These are phyloP conservation scores for Penicillium pancosmium DNA, from an alignment of 495 filamentous ascomycete species.

Conservation along the genomic window DNA sequence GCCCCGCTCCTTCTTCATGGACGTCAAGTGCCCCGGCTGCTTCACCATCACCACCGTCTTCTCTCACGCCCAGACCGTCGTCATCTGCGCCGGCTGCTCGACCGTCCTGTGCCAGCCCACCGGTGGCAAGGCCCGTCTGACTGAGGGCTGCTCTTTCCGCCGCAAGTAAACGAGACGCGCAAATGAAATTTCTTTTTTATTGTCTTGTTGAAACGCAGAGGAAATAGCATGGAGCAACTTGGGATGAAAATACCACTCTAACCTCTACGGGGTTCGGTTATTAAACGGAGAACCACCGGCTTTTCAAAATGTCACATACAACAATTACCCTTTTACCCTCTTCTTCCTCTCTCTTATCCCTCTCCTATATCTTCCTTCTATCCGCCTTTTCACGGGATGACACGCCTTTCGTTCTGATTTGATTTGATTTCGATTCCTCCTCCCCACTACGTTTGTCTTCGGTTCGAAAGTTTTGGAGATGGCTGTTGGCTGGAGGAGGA, in stretches of 20 bases:
- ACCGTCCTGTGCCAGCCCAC: constrained; percentile 98
- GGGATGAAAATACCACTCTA: constrained; percentile 37
- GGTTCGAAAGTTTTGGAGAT: constrained; percentile 13
- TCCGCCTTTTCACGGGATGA: constrained; percentile 16
- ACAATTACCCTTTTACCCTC: constrained; percentile 28
- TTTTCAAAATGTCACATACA: constrained; percentile 40
- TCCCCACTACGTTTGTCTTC: constrained; percentile 5
- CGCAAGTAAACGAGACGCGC: constrained; percentile 80
- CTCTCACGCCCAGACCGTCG: constrained; percentile 99
- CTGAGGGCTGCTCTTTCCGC: constrained; percentile 99
- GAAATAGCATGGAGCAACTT: constrained; percentile 38
- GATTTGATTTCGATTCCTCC: constrained; percentile 1
- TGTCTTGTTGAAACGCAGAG: constrained; percentile 37
- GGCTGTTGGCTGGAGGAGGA: neutral
- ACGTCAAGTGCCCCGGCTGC: constrained; percentile 99
- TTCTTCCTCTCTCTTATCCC: constrained; percentile 2
- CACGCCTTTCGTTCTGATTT: constrained; percentile 6
- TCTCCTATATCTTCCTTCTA: constrained; percentile 9
- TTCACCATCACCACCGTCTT: constrained; percentile 99
- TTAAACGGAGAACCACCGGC: constrained; percentile 19
- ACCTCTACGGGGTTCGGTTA: constrained; percentile 24
- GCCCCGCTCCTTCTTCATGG: constrained; percentile 99
- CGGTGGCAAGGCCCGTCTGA: constrained; percentile 94
- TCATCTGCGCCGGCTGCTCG: constrained; percentile 97
- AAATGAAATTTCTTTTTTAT: constrained; percentile 34